Conservation (phyloP, 805 yeast genomes). For the Dipodascopsis tothii region DNA sequence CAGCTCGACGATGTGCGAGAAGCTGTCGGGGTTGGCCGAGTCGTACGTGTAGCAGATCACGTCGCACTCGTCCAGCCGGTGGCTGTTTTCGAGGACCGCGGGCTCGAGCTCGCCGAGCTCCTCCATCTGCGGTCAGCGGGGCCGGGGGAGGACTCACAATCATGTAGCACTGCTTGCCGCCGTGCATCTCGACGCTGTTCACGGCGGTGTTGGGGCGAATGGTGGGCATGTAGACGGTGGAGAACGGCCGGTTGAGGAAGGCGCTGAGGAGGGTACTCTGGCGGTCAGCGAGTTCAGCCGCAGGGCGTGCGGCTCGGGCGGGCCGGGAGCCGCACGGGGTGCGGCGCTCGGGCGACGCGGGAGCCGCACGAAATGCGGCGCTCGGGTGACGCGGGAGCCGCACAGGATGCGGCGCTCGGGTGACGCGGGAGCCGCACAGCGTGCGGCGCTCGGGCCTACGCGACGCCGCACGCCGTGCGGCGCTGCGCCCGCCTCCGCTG, state of each 20-base stretch:
- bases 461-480: no score
- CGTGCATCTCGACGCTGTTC: conserved; percentile 84
- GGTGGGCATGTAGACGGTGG: conserved; percentile 71
- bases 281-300: neutral
- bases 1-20: conserved; percentile 70
- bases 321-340: no score
- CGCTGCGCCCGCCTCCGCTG: no score
- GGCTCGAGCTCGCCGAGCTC: conserved; percentile 84
- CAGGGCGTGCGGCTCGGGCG: no score
- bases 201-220: conserved; percentile 75
- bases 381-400: no score
- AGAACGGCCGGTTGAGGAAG: conserved; percentile 66
- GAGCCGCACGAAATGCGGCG: no score
- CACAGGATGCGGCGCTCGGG: no score
- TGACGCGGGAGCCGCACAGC: no score
- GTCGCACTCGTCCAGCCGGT: conserved; percentile 75
- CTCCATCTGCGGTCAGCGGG: conserved; percentile 39
- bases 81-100: conserved; percentile 65
- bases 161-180: conserved; percentile 91
- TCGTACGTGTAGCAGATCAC: conserved; percentile 86
- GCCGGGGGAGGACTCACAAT: conserved; percentile 33
- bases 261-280: conserved; percentile 67
- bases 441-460: no score
- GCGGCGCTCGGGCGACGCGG: no score
- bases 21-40: conserved; percentile 92